A percentile compares a stretch with the other conserved stretches of the same genome.
Evolutionary conservation across 306 rosid genomes (phyloP).

Genomic region (Lathyrus aphaca): DNA sequence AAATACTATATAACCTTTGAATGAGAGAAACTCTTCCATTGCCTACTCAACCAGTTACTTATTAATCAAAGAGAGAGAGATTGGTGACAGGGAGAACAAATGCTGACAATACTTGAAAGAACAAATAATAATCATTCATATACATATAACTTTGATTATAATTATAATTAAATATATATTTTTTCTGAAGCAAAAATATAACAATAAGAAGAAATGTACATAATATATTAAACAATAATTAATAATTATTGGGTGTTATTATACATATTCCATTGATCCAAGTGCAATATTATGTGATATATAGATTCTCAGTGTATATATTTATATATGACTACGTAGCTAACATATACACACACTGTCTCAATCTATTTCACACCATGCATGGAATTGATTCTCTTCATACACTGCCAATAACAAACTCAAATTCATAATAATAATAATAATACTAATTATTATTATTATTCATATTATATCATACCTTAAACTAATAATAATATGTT

Average conservation of each 20-base stretch:
- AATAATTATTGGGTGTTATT: constrained; percentile 1
- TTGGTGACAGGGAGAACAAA: no score
- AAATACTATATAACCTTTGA: no score
- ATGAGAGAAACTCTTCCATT: no score
- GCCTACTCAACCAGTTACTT: no score
- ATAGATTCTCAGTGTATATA: constrained; percentile 10
- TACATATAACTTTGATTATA: no score
- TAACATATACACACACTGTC: constrained; percentile 6
- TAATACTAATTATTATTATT: neutral
- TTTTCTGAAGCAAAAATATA: no score
- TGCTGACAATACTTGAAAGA: no score
- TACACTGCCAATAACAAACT: neutral
- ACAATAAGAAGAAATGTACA: neutral
- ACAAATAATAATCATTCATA: no score
- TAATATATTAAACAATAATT: neutral
- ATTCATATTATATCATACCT: neutral
- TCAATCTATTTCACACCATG: neutral
- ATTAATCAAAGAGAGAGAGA: no score
- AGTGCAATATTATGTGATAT: neutral
- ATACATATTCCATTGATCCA: neutral
- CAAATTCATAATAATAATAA: constrained; percentile 1
- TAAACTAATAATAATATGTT: constrained; percentile 32
- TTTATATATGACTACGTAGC: constrained; percentile 13
- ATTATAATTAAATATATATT: no score
- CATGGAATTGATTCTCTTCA: neutral